These are phyloP conservation scores for Lophiotrema nucula DNA, from an alignment of 495 filamentous ascomycete species.

Conservation along the genomic window DNA sequence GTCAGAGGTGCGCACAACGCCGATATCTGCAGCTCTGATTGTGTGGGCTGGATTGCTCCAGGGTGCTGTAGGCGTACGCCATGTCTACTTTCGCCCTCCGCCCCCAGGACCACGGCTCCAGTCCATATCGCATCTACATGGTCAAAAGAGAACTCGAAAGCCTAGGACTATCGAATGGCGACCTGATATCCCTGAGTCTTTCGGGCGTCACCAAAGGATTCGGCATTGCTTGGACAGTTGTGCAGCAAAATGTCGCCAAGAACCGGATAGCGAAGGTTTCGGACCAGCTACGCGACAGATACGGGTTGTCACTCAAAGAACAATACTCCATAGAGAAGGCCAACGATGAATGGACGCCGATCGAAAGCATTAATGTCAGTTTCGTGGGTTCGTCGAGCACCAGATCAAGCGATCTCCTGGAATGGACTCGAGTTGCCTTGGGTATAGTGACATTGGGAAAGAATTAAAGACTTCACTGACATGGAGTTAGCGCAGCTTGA, in stretches of 20 bases:
- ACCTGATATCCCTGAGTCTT: conserved; percentile 50
- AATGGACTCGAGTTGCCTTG: conserved; percentile 19
- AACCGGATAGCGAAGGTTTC: conserved; percentile 41
- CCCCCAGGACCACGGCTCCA: no score
- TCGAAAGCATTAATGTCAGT: conserved; percentile 10
- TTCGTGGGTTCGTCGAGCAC: not conserved
- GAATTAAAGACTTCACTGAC: not conserved
- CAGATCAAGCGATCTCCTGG: not conserved
- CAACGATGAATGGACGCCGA: conserved; percentile 2
- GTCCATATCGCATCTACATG: no score
- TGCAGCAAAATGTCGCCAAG: conserved; percentile 20
- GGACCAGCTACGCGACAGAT: conserved; percentile 46
- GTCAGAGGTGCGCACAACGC: no score
- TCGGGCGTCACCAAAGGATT: conserved; percentile 6
- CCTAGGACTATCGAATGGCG: conserved; percentile 60
- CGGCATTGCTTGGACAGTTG: conserved; percentile 24
- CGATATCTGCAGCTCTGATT: no score
- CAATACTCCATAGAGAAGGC: conserved; percentile 22
- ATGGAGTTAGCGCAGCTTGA: conserved; percentile 21
- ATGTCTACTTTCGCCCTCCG: no score
- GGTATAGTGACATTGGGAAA: conserved; percentile 10
- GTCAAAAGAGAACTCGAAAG: conserved; percentile 61
- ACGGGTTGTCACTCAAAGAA: conserved; percentile 22
- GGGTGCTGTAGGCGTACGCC: no score
- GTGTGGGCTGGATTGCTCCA: no score